A percentile compares a stretch with the other conserved stretches of the same genome.
These are phyloP conservation scores for Maudiozyma pseudohumilis DNA, from an alignment of 805 yeast species.

Conservation along the genomic window DNA sequence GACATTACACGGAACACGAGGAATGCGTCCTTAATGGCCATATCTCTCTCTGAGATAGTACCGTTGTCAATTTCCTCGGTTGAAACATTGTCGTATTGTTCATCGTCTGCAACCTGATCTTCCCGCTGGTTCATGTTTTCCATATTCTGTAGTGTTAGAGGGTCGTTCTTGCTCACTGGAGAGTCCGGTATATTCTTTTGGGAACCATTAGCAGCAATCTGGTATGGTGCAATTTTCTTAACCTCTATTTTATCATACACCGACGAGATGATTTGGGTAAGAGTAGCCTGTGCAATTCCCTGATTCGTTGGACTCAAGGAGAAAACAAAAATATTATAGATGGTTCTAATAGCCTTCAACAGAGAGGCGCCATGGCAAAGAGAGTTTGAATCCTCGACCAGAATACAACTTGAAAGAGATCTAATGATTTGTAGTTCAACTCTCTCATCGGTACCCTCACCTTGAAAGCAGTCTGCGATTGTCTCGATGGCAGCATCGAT, in stretches of 20 bases:
- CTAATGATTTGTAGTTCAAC: slow-evolving; percentile 89
- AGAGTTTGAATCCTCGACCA: slow-evolving; percentile 70
- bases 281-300: slow-evolving; percentile 88
- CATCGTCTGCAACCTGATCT: slow-evolving; percentile 41
- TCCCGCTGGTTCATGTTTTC: slow-evolving; percentile 49
- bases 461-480: slow-evolving; percentile 75
- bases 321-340: slow-evolving; percentile 82
- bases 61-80: slow-evolving; percentile 1
- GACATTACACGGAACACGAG: slow-evolving; percentile 91
- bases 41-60: slow-evolving; percentile 39
- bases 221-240: slow-evolving; percentile 6
- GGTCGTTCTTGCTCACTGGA: slow-evolving; percentile 11
- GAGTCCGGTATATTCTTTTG: slow-evolving; percentile 1
- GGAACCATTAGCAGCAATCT: slow-evolving; percentile 4
- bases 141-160: slow-evolving; percentile 51
- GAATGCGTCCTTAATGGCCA: slow-evolving; percentile 81
- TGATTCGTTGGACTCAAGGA: slow-evolving; percentile 78
- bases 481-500: slow-evolving; percentile 80
- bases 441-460: slow-evolving; percentile 83
- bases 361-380: slow-evolving; percentile 74
- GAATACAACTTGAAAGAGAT: slow-evolving; percentile 80
- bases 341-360: slow-evolving; percentile 83
- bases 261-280: slow-evolving; percentile 80
- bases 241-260: slow-evolving; percentile 59
- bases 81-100: slow-evolving; percentile 9